Evolutionary conservation across 2,329 filamentous ascomycete species (phyloP).

Genomic region (Trichoderma sp.): DNA sequence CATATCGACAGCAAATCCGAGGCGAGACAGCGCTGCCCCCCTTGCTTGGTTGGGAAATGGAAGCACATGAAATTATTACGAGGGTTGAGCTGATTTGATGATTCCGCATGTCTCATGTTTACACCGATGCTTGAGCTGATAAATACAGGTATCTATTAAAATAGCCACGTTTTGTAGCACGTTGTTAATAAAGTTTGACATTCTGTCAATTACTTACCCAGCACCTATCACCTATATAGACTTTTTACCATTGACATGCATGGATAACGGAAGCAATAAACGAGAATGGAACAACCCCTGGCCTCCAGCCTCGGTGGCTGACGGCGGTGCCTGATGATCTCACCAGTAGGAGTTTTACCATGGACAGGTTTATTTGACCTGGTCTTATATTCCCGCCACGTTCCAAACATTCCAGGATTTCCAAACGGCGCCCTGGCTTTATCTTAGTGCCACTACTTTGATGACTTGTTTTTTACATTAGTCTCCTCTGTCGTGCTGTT

Average conservation of each 20-base stretch:
- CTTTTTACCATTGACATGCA: no score
- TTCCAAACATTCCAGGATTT: neutral
- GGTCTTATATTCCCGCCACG: neutral
- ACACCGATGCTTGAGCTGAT: neutral
- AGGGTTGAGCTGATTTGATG: neutral
- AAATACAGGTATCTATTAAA: neutral
- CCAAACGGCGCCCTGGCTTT: neutral
- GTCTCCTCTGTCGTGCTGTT: neutral
- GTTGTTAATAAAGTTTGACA: neutral
- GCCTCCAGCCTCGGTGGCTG: neutral
- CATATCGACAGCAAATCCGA: slow-evolving; percentile 8
- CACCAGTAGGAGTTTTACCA: neutral
- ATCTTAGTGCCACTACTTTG: neutral
- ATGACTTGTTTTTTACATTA: neutral
- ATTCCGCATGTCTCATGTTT: neutral
- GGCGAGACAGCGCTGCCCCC: neutral
- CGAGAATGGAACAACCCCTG: neutral
- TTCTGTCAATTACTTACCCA: neutral
- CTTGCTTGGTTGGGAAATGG: neutral
- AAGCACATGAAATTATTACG: neutral
- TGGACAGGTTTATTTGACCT: neutral
- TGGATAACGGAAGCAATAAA: neutral
- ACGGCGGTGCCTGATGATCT: neutral
- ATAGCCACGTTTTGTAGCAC: neutral
- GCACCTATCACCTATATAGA: neutral